Evolutionary conservation across 2,329 filamentous ascomycete genomes (phyloP).

Genomic region (Fusarium sp.): DNA sequence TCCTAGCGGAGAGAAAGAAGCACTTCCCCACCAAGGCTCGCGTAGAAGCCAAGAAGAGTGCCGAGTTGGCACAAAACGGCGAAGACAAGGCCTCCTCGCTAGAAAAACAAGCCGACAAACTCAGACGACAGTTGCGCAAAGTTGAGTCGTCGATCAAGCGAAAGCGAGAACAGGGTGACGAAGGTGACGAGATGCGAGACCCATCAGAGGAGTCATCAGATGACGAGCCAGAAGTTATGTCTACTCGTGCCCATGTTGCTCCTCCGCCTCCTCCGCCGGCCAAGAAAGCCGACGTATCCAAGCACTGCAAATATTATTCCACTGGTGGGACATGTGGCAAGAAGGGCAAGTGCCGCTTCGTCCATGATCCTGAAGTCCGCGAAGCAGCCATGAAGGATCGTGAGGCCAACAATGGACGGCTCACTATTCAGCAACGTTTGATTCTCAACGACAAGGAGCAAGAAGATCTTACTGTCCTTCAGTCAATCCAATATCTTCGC

Average conservation of each 20-base stretch:
- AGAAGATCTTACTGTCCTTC: conserved; percentile 71
- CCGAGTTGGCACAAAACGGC: conserved; percentile 54
- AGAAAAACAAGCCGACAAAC: conserved; percentile 68
- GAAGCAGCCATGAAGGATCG: conserved; percentile 70
- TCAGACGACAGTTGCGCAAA: conserved; percentile 71
- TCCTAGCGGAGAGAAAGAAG: conserved; percentile 81
- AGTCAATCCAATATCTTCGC: conserved; percentile 71
- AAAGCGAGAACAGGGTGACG: conserved; percentile 72
- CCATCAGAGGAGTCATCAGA: conserved; percentile 61
- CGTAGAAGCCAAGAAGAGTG: conserved; percentile 68
- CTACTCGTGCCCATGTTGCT: conserved; percentile 53
- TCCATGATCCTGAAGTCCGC: conserved; percentile 70
- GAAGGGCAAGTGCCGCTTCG: conserved; percentile 79
- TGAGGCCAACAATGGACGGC: conserved; percentile 69
- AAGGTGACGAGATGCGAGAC: conserved; percentile 71
- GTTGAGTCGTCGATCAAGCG: conserved; percentile 75
- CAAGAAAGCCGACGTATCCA: conserved; percentile 67
- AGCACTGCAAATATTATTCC: conserved; percentile 76
- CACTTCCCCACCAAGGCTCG: conserved; percentile 82
- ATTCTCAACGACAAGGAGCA: conserved; percentile 74
- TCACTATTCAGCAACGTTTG: conserved; percentile 72
- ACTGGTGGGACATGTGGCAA: conserved; percentile 74
- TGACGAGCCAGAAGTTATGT: conserved; percentile 67
- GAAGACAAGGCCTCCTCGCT: conserved; percentile 69
- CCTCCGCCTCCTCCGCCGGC: conserved; percentile 54